Evolutionary conservation across 306 rosid species (phyloP), one percentile per base, ranked within the genome.

Genomic region (Cotoneaster glaucophyllus): DNA sequence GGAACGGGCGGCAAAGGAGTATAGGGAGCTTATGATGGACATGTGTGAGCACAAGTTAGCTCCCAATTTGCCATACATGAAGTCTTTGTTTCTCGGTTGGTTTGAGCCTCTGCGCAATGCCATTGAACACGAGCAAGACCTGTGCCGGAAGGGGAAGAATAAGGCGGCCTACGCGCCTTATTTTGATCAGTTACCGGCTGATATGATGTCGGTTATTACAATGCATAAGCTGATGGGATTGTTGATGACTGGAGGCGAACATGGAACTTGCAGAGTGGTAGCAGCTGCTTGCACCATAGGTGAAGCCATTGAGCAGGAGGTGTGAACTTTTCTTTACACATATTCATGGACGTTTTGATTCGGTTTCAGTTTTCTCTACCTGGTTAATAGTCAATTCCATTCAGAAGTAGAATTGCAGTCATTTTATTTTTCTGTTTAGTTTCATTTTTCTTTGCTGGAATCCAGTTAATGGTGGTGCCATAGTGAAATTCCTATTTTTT

Each of bases 281-380:
- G 86, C 83, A 3, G 89, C 93, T 57, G 88, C 90, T 59, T 85
- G 93, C 64, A 18, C 70, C 48, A 70, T 95, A 39, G 99, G 99
- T 31, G 99, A 92, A 53, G 97, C 99, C 78, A 67, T 95, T 64
- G 99, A 92, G 77, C 91, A 90, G 65, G 99, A 95, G 99, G 99
- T 95, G 64, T 34, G 89, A 57, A 72, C 34, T 87, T 78, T 83
- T 69, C 66, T 74, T 82, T 79, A 26, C 37, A 4, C 34, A 77
- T 81, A 74, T 73, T 71, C 37, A 3, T 77, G 71, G 54, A 62
- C 29, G 12, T 57, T 76, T 53, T 73, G 50, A 21, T 67, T 65
- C 14, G 32, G 78, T 66, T 39, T 34, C 61, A 8, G 54, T 48
- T 48, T 15, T 3, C 11, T 18, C 57, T 71, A 22, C 53, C 54